Base-by-base conservation (phyloP, 352 stramenopile genomes). In the Thraustochytrium striatum region DNA sequence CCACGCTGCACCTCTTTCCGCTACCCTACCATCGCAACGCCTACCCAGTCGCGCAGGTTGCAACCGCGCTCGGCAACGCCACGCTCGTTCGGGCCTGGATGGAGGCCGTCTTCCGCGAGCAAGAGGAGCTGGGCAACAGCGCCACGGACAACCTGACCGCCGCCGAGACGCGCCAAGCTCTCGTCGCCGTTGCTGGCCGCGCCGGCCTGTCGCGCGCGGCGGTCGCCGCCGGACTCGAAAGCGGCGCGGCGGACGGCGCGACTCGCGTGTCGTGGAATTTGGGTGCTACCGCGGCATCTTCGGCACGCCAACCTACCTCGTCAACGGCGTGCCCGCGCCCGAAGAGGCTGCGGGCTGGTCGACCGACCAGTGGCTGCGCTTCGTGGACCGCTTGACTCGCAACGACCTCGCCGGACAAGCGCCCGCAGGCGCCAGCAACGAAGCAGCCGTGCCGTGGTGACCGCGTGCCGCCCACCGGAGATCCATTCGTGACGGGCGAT, bases 241-340 rank as follows among this genome's bases (percentile, higher is more conserved):
- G 13, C 38, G 11, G 5, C 39, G 41, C 72, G 16, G 35, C 38
- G 44, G 55, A 44, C 32, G 30, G 11, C 36, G 35, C 36, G 1
- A 81, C 78, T 16, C 53, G 78, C 33, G 35, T 81, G 0, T 73
- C 50, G 32, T 82, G 78, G 78, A 82, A 82, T n/a, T 82, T 21
- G 78, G 41, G 28, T 82, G 78, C 68, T 57, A 36, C 1, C 44
- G 78, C 21, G 57, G 52, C 35, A 69, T 82, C 13, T 72, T 55
- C 11, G 78, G 78, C 36, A 82, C 78, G 7, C 78, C 78, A 2
- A 81, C 53, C 32, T 82, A 82, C 43, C 61, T 82, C 33, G 33
- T 82, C 39, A 82, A 82, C 38, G 78, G 78, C 2, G 65, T 75
- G 61, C 69, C 50, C 30, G 69, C 69, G 5, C 52, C 69, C 5